phyloP scores from a whole-genome alignment of 2,329 filamentous ascomycete genomes.

The Ophiostoma himal-ulmi region DNA sequence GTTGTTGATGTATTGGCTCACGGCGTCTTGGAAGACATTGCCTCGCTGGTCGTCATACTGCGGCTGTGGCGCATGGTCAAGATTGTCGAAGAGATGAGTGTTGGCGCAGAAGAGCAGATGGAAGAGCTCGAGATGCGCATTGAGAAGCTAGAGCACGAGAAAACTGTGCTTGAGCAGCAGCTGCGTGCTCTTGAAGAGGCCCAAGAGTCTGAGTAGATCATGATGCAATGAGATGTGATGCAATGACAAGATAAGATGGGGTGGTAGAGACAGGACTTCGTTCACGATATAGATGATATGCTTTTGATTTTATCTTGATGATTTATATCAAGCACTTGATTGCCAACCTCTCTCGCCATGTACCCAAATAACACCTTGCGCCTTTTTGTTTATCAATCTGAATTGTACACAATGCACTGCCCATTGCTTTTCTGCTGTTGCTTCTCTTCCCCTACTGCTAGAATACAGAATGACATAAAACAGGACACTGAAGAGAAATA shows the following conservation, averaged over 20 bases:
- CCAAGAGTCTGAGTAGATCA: not conserved
- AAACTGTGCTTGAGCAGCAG: slow-evolving; percentile 31
- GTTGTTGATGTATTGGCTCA: slow-evolving; percentile 55
- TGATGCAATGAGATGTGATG: not conserved
- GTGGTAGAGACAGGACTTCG: too few species aligned
- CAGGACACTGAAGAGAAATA: not conserved
- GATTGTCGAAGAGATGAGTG: slow-evolving; percentile 62
- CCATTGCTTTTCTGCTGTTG: not conserved
- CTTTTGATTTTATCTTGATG: not conserved
- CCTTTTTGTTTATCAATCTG: not conserved
- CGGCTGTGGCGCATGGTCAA: slow-evolving; percentile 65
- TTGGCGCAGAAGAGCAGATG: slow-evolving; percentile 57
- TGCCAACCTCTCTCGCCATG: not conserved
- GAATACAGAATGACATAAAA: not conserved
- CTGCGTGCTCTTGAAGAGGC: slow-evolving; percentile 17
- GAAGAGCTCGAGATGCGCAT: slow-evolving; percentile 51
- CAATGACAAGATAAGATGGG: not conserved
- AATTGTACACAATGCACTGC: not conserved
- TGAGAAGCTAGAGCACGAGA: slow-evolving; percentile 46
- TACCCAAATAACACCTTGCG: not conserved
- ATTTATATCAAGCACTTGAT: not conserved
- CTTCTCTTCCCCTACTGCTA: slow-evolving; percentile 6
- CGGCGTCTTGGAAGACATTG: slow-evolving; percentile 57
- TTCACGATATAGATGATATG: not conserved
- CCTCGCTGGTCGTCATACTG: slow-evolving; percentile 59